These are phyloP conservation scores for Agaricus blazei DNA, from an alignment of 768 basidiomycete species.

Conservation along the genomic window DNA sequence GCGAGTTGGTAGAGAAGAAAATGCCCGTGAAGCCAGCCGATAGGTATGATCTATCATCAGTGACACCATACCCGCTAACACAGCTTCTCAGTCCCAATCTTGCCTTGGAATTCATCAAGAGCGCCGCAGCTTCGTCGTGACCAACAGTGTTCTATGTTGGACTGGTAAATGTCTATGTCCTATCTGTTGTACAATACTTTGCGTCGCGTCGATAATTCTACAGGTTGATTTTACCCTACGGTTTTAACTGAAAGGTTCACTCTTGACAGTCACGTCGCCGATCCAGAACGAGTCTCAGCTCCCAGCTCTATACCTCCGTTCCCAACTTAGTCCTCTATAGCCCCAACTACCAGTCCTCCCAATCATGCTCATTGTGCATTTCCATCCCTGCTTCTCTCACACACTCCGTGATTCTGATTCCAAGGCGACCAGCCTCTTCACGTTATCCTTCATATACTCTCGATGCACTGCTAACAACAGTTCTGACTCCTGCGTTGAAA, in stretches of 20 bases:
- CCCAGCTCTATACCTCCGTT: no score
- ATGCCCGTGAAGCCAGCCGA: conserved; percentile 84
- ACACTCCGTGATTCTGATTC: no score
- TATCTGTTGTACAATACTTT: not conserved
- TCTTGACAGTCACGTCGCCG: no score
- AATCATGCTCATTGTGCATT: no score
- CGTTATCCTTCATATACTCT: not conserved
- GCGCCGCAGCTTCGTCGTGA: not conserved
- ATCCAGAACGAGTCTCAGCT: no score
- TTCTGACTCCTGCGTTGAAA: not conserved
- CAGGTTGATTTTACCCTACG: not conserved
- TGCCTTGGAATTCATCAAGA: conserved; percentile 3
- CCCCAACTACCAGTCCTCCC: no score
- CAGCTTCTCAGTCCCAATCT: conserved; percentile 5
- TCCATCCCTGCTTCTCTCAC: no score
- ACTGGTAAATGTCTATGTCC: not conserved
- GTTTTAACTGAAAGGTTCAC: no score
- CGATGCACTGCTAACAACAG: conserved; percentile 1
- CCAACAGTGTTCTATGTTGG: not conserved
- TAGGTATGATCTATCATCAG: conserved; percentile 41
- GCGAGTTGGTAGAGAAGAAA: conserved; percentile 80
- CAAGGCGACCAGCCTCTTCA: not conserved
- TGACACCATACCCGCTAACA: not conserved
- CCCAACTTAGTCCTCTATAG: no score
- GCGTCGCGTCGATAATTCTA: not conserved